phyloP scores from a whole-genome alignment of 148 eudicot genomes.

The Nyssa sinensis region DNA sequence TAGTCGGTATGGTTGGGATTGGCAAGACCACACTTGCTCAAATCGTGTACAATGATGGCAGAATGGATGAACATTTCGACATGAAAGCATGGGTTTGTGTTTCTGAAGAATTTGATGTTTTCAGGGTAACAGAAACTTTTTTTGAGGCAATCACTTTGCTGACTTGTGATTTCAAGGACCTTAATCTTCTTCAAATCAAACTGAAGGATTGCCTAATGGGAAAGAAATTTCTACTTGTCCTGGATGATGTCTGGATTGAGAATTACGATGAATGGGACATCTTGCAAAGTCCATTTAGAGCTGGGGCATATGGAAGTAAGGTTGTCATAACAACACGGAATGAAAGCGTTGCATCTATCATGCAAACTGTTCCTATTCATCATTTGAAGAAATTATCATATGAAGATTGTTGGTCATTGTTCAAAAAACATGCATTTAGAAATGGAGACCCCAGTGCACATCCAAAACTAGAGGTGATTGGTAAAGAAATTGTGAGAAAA shows the following conservation, averaged over 20 bases:
- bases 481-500: conserved; percentile 19
- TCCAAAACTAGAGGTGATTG: too few relatives aligned
- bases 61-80: neutral
- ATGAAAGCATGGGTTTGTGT: too few relatives aligned
- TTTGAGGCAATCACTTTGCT: neutral
- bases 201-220: conserved; percentile 9
- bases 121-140: too few relatives aligned
- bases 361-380: neutral
- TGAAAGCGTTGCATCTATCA: neutral
- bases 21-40: too few relatives aligned
- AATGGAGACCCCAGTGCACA: too few relatives aligned
- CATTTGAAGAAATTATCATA: neutral
- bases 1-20: too few relatives aligned
- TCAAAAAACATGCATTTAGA: neutral
- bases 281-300: neutral
- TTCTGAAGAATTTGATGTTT: too few relatives aligned
- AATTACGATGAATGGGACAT: too few relatives aligned
- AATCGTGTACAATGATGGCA: too few relatives aligned
- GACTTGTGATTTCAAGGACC: neutral
- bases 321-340: conserved; percentile 3
- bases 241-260: conserved; percentile 28
- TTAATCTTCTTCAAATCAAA: too few relatives aligned
- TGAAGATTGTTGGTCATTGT: conserved; percentile 5
- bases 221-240: conserved; percentile 9
- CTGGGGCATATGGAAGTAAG: neutral